A percentile compares a stretch with the other conserved stretches of the same genome.
Evolutionary conservation across 768 basidiomycete species (phyloP).

Genomic region (Polyporus arcularius): DNA sequence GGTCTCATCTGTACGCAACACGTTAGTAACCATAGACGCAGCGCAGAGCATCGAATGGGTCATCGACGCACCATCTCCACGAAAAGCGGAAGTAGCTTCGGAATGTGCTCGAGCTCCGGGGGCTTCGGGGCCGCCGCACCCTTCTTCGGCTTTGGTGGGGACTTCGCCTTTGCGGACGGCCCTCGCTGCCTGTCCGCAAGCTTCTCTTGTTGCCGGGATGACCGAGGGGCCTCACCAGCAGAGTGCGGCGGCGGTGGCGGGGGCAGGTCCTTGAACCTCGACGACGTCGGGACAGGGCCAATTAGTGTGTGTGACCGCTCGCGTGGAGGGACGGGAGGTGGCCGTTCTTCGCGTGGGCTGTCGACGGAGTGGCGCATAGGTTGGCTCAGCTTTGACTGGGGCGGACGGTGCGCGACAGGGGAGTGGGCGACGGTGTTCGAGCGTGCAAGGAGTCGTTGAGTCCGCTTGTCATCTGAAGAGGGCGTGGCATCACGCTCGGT

Average conservation of each 20-base stretch:
- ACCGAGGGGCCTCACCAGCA: constrained; percentile 41
- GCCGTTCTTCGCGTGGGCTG: constrained; percentile 8
- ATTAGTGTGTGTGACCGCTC: constrained; percentile 6
- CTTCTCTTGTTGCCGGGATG: constrained; percentile 7
- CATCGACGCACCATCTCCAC: constrained; percentile 76
- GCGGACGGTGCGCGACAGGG: constrained; percentile 2
- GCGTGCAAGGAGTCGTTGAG: constrained; percentile 9
- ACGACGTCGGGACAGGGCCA: constrained; percentile 1
- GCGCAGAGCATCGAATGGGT: not conserved
- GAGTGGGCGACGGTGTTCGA: constrained; percentile 25
- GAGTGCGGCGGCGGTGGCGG: constrained; percentile 34
- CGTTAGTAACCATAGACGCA: not conserved
- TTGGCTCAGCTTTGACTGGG: constrained; percentile 1
- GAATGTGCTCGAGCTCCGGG: constrained; percentile 77
- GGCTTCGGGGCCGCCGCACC: constrained; percentile 54
- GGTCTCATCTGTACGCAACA: constrained; percentile 36
- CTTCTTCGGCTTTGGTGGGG: constrained; percentile 38
- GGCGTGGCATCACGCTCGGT: constrained; percentile 24
- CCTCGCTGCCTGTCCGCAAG: not conserved
- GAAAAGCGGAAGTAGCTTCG: constrained; percentile 85
- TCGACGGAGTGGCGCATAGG: constrained; percentile 16
- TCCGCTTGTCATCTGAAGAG: not conserved
- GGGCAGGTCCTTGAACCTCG: constrained; percentile 18
- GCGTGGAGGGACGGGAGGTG: constrained; percentile 1
- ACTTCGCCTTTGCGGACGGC: constrained; percentile 11